Base-by-base conservation (phyloP, 345 rosid genomes). In the Mercurialis annua region DNA sequence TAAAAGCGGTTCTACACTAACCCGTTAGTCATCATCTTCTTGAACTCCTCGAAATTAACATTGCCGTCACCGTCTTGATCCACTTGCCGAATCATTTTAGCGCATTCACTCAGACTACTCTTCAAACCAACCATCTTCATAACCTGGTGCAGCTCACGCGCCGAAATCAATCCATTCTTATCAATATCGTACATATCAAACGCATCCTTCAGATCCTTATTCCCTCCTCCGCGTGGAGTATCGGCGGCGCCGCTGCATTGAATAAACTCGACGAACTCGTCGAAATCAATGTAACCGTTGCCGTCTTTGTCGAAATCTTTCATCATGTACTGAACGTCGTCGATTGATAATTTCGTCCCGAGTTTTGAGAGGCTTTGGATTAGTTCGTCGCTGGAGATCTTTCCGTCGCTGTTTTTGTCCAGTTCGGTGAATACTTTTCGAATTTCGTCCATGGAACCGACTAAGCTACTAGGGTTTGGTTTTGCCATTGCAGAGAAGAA, bases 1-100 rank as follows among this genome's bases (percentile, higher is more conserved):
- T 33, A 1, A 9, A 26, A 24, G 23, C 30, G 50, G 5, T 31
- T 6, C 18, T 30, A 40, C 10, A 69, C 51, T 69, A 56, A 59
- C 53, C 79, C 60, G 15, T 64, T 73, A 18, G 79, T 58, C 99
- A 94, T 94, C 99, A 94, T 94, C 82, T 56, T 65, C 87, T 89
- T 90, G 38, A 94, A 94, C 91, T 94, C 99, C 67, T 90, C 90
- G 47, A 94, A 94, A 54, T 94, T 89, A 50, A 94, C 99, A 49
- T 78, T 81, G 31, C 97, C 99, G 21, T 94, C 99, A 26, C 99
- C 99, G 70, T 94, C 97, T 60, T 65, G 67, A 60, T 94, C 99
- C 20, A 90, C 99, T 58, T 89, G 85, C 20, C 85, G 80, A 50
- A 94, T 94, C 97, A 94, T 94, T 83, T 76, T 89, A 61, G 12